Conservation (phyloP, 208 protist genomes). For the Leptomonas seymouri region DNA sequence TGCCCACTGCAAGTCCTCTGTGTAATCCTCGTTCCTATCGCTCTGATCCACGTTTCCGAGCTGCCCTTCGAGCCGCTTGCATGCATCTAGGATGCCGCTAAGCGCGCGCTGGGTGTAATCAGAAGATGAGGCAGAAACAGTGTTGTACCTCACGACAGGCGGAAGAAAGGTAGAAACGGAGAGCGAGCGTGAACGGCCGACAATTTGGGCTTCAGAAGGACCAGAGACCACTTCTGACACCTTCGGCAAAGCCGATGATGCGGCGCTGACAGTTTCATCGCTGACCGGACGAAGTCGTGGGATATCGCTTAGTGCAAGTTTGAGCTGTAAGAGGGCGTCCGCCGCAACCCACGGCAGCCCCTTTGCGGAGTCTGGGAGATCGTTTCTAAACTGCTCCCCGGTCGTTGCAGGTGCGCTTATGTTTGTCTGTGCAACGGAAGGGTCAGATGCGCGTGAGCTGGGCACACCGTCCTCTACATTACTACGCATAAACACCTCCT, state of each 20-base stretch:
- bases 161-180: not conserved
- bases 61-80: not conserved
- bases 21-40: not conserved
- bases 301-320: constrained; percentile 1
- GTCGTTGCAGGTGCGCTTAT: not conserved
- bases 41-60: not conserved
- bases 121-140: not conserved
- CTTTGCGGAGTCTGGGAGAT: not conserved
- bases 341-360: not conserved
- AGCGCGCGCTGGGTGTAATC: constrained; percentile 5
- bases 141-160: constrained; percentile 2
- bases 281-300: not conserved
- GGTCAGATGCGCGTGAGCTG: not conserved
- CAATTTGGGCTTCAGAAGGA: not conserved
- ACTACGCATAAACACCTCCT: constrained; percentile 4
- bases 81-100: not conserved
- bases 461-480: not conserved
- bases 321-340: constrained; percentile 14
- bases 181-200: not conserved
- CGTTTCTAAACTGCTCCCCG: not conserved
- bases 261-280: not conserved
- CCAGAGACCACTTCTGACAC: not conserved
- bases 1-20: constrained; percentile 9
- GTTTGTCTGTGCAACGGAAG: not conserved
- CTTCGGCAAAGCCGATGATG: not conserved